Evolutionary conservation across 305 asterid genomes (phyloP), one percentile per base, ranked within the genome.

Genomic region (Fraxinus angustifolia): DNA sequence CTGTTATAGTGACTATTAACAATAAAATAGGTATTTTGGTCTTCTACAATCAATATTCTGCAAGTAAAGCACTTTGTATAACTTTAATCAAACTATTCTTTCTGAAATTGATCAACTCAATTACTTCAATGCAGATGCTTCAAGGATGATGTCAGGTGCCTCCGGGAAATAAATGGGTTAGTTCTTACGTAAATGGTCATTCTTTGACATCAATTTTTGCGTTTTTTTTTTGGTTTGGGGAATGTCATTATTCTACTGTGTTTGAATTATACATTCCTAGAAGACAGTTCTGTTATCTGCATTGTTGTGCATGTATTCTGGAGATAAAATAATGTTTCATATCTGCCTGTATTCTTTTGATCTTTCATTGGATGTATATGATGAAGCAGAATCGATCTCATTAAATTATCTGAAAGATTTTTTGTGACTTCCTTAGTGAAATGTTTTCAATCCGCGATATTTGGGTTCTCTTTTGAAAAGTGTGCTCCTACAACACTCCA

Each of bases 71-170:
- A 56, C 11, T 33, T 5, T n/a, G 28, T 56, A 56, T n/a, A 16
- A 56, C 67, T n/a, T 56, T 16, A 56, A 56, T 56, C 10, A n/a
- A 5, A 6, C 73, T 17, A 8, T 28, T n/a, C 48, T 34, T 34
- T 4, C 42, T 19, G 28, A 34, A 23, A 11, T 65, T 60, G 38
- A 65, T 33, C n/a, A 2, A 14, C 73, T 3, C 56, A 23, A 36
- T 3, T 38, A 68, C 68, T 56, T 76, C 38, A 74, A 17, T 58
- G 83, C 87, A 73, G 82, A 60, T 77, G 75, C 33, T 72, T 7
- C 17, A 70, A 19, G 56, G 65, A 42, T 14, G 42, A 68, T 12
- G 11, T 65, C 33, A 34, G 4, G 34, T 8, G 28, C 33, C 23
- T 48, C 65, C 3, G 16, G 60, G 28, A 42, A 82, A 74, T 36